phyloP scores from a whole-genome alignment of 108 stramenopile genomes.

The Conticribra guillardii region DNA sequence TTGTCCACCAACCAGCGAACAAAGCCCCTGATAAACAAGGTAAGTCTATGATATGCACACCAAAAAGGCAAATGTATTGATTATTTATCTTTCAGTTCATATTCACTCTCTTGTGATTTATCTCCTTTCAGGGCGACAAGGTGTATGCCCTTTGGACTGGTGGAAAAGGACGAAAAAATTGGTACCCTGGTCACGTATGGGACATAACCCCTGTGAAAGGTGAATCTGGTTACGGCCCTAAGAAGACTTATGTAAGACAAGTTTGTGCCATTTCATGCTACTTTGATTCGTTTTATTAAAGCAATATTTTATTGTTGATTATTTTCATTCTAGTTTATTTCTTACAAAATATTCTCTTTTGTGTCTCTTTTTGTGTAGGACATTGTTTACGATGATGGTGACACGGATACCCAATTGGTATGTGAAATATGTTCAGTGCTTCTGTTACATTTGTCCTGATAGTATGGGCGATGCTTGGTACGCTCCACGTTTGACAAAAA shows the following conservation, averaged over 20 bases:
- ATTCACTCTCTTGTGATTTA: too few species aligned
- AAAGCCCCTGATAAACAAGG: too few species aligned
- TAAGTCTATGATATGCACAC: too few species aligned
- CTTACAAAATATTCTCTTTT: too few species aligned
- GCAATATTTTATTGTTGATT: not conserved
- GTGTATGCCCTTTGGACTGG: not conserved
- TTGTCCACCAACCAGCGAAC: too few species aligned
- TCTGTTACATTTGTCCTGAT: not conserved
- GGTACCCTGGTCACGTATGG: not conserved
- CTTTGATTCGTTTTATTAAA: not conserved
- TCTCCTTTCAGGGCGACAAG: not conserved
- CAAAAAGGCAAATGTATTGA: too few species aligned
- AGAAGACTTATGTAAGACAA: not conserved
- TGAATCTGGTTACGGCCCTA: not conserved
- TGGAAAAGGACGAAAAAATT: not conserved
- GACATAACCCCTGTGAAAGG: not conserved
- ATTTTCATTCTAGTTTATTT: too few species aligned
- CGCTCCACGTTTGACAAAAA: too few species aligned
- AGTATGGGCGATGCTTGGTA: too few species aligned
- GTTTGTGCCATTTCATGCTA: not conserved
- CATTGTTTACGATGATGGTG: not conserved
- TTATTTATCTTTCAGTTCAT: too few species aligned
- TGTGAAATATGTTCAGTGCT: not conserved
- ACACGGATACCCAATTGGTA: not conserved
- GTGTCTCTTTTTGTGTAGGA: not conserved